phyloP scores from a whole-genome alignment of 1,284 basidiomycete genomes.

The Apiotrichum mycotoxinovorans region DNA sequence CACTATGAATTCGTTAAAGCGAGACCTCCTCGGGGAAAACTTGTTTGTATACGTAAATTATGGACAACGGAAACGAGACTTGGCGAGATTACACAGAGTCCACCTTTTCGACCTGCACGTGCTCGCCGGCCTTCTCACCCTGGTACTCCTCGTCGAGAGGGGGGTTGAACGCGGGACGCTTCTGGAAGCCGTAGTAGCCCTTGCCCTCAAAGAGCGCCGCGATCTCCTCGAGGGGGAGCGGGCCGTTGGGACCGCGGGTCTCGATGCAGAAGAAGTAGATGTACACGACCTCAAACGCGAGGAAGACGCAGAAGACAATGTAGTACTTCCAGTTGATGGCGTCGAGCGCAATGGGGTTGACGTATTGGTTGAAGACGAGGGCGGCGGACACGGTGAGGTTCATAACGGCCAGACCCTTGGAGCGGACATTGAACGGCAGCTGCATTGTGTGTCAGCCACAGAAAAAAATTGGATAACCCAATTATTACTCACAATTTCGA shows the following conservation, averaged over 20 bases:
- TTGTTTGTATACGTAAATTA: too few species aligned
- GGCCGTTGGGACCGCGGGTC: slow-evolving; percentile 29
- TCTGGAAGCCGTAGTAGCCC: slow-evolving; percentile 18
- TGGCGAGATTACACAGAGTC: too few species aligned
- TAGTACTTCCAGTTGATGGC: slow-evolving; percentile 39
- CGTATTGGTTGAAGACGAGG: slow-evolving; percentile 45
- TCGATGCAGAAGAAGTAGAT: slow-evolving; percentile 46
- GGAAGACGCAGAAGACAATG: slow-evolving; percentile 35
- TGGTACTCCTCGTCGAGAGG: slow-evolving; percentile 1
- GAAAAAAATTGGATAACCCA: too few species aligned
- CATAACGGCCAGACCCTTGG: slow-evolving; percentile 68
- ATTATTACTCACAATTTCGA: slow-evolving; percentile 12
- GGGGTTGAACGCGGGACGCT: slow-evolving; percentile 1
- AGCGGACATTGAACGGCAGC: slow-evolving; percentile 55
- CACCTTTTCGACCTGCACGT: too few species aligned
- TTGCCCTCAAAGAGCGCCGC: slow-evolving; percentile 27
- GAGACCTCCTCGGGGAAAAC: too few species aligned
- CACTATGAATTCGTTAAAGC: too few species aligned
- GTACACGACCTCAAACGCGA: slow-evolving; percentile 46
- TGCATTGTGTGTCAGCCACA: too few species aligned
- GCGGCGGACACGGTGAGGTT: slow-evolving; percentile 41
- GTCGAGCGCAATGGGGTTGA: slow-evolving; percentile 44
- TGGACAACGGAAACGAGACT: too few species aligned
- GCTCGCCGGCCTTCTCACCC: not conserved
- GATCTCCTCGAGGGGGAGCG: slow-evolving; percentile 45